Conservation (phyloP, 2,329 filamentous ascomycete species). For the Aspergillus piperis region DNA sequence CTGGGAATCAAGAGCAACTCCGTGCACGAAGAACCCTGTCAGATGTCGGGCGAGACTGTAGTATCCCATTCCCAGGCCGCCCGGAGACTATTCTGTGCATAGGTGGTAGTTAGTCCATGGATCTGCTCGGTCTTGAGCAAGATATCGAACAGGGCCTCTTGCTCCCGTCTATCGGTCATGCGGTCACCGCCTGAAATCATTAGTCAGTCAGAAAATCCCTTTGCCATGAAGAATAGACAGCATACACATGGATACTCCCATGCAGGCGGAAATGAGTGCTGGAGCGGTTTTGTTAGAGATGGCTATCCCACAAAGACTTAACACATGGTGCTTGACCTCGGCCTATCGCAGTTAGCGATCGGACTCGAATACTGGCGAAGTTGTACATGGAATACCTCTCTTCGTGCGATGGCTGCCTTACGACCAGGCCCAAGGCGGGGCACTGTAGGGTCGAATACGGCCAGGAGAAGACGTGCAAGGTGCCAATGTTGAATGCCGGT, state of each 20-base stretch:
- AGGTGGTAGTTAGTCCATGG: slow-evolving; percentile 11
- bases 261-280: slow-evolving; percentile 13
- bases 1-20: too few species aligned
- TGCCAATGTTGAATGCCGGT: slow-evolving; percentile 63
- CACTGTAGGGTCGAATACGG: slow-evolving; percentile 53
- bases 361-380: neutral
- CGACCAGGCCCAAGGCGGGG: slow-evolving; percentile 25
- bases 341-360: neutral
- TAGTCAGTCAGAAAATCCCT: neutral
- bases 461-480: slow-evolving; percentile 58
- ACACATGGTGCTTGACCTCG: slow-evolving; percentile 11
- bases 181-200: slow-evolving; percentile 7
- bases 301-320: slow-evolving; percentile 14
- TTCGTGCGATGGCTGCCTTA: neutral
- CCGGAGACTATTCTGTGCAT: slow-evolving; percentile 9
- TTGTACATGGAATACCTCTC: neutral
- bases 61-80: slow-evolving; percentile 9
- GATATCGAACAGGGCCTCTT: slow-evolving; percentile 12
- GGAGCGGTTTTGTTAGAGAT: slow-evolving; percentile 14
- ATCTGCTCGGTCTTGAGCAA: slow-evolving; percentile 10
- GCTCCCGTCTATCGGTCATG: slow-evolving; percentile 8
- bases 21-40: too few species aligned
- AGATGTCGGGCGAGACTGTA: neutral
- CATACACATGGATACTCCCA: slow-evolving; percentile 17
- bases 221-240: neutral